Base-by-base conservation (phyloP, 1,284 basidiomycete species). In the Rugosomyces carneus region DNA sequence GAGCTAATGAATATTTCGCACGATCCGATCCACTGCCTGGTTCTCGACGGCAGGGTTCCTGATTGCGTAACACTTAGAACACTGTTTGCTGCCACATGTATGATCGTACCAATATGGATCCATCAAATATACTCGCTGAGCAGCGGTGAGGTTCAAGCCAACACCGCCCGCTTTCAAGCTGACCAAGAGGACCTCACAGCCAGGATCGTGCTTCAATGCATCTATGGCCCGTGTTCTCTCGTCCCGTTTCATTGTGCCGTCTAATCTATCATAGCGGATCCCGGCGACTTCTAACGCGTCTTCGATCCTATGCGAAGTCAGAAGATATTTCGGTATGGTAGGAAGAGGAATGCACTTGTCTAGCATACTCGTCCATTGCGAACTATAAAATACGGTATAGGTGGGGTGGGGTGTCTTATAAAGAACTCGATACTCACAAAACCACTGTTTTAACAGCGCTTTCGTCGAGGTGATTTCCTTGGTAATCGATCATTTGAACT, bases 21-120 rank as follows among this genome's bases (percentile, higher is more conserved):
- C 74, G 45, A 95, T 93, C 51, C 94, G 83, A 72, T 96, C 88
- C 44, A 95, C 90, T 18, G 93, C 93, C 66, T 96, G 93, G 59
- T 93, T 92, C 71, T 97, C 93, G 5, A 96, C 93, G 9, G 93
- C 93, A 15, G 94, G 94, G 60, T 97, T 97, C 91, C 89, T 92
- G 58, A 19, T 53, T 20, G 27, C 18, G 45, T 15, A 23, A 40
- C 37, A 40, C 43, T 50, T 40, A 42, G 36, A 35, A 37, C 41
- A 36, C 2, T 24, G n/a, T n/a, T 45, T 16, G 19, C 2, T 19
- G 38, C 34, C 20, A 24, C 24, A 39, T 24, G 16, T 13, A 35
- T 11, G 23, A 10, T 57, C 75, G 50, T 63, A 87, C 91, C 93
- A 96, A 65, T 94, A 95, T 34, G 93, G 93, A 65, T 97, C 93